These are phyloP conservation scores for Penicillium ochrochloron DNA, from an alignment of 495 filamentous ascomycete genomes.

Conservation along the genomic window DNA sequence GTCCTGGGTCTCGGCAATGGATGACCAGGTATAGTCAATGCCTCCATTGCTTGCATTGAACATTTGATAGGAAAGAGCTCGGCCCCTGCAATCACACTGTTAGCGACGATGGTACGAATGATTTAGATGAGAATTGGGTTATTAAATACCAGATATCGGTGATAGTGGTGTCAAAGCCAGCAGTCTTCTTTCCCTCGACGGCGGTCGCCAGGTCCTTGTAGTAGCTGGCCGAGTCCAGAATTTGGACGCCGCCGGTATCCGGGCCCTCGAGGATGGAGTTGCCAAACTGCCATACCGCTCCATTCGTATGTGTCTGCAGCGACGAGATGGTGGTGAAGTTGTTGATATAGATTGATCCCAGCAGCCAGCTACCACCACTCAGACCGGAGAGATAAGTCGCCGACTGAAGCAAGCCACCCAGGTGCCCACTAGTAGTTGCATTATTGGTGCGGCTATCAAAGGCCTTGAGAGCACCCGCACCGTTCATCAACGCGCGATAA, in stretches of 20 bases:
- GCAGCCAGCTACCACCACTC: constrained; percentile 86
- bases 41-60: constrained; percentile 80
- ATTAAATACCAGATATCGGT: constrained; percentile 80
- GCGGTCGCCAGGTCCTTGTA: constrained; percentile 65
- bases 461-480: constrained; percentile 84
- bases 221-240: constrained; percentile 63
- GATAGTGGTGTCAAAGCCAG: constrained; percentile 75
- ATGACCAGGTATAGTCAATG: constrained; percentile 82
- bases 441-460: constrained; percentile 78
- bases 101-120: constrained; percentile 5
- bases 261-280: constrained; percentile 78
- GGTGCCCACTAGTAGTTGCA: constrained; percentile 65
- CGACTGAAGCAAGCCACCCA: constrained; percentile 85
- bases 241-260: constrained; percentile 53
- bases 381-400: constrained; percentile 85
- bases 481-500: constrained; percentile 86
- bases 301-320: constrained; percentile 50
- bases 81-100: constrained; percentile 44
- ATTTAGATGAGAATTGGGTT: neutral
- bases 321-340: constrained; percentile 79
- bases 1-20: constrained; percentile 68
- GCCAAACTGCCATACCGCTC: constrained; percentile 73
- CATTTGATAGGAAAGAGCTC: constrained; percentile 82
- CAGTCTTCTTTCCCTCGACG: constrained; percentile 67
- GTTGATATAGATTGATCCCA: constrained; percentile 84